Evolutionary conservation across 2,329 filamentous ascomycete species (phyloP).

Genomic region (Penicillium sp.): DNA sequence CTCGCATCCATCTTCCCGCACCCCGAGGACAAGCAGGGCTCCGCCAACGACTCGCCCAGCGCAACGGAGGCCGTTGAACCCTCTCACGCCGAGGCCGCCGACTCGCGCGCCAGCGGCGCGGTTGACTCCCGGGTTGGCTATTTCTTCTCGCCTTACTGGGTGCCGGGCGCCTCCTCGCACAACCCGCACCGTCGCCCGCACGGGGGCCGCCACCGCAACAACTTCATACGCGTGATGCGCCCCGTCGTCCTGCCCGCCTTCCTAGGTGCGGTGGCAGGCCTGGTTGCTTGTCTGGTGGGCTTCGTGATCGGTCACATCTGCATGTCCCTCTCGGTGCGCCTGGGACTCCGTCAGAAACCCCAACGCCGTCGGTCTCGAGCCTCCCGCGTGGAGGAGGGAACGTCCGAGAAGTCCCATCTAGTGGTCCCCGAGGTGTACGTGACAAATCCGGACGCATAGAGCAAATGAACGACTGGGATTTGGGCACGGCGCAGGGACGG

Average conservation of each 20-base stretch:
- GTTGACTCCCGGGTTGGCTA: conserved; percentile 14
- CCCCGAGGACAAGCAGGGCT: conserved; percentile 10
- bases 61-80: background rate
- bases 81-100: background rate
- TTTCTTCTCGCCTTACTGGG: conserved; percentile 19
- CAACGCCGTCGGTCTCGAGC: background rate
- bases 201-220: conserved; percentile 12
- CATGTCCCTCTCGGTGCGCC: conserved; percentile 15
- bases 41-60: background rate
- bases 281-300: conserved; percentile 39
- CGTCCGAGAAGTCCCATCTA: conserved; percentile 17
- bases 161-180: conserved; percentile 16
- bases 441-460: conserved; percentile 5
- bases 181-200: conserved; percentile 24
- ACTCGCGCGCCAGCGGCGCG: background rate
- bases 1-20: conserved; percentile 22
- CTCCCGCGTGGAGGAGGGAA: conserved; percentile 11
- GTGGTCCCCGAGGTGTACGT: conserved; percentile 13
- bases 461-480: too few relatives aligned
- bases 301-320: conserved; percentile 34
- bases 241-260: conserved; percentile 41
- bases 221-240: conserved; percentile 31
- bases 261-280: conserved; percentile 37
- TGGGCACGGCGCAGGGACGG: conserved; percentile 6
- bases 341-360: conserved; percentile 11